Conservation (phyloP, 2,329 filamentous ascomycete species). For the Ampelomyces quisqualis region DNA sequence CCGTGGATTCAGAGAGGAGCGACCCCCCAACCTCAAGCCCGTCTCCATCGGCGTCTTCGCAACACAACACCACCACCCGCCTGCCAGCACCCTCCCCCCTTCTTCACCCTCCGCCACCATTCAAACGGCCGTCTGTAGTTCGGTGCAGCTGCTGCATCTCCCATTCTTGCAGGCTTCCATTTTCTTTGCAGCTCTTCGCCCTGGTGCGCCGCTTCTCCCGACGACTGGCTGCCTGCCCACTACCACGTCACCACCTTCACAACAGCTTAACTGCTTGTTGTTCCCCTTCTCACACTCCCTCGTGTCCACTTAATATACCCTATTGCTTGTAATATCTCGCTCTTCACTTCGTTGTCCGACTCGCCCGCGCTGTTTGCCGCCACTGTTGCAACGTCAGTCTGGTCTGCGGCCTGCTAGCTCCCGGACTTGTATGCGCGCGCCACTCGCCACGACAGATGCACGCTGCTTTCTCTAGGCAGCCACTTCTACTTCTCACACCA, state of each 20-base stretch:
- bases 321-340: constrained; percentile 37
- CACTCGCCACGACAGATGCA: constrained; percentile 43
- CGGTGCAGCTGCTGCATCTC: constrained; percentile 27
- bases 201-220: constrained; percentile 19
- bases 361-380: constrained; percentile 21
- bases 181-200: constrained; percentile 24
- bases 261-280: constrained; percentile 33
- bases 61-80: constrained; percentile 17
- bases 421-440: constrained; percentile 35
- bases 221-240: no score
- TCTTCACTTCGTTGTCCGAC: constrained; percentile 17
- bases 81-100: constrained; percentile 11
- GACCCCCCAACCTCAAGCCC: constrained; percentile 6
- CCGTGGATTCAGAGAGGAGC: constrained; percentile 5
- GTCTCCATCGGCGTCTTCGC: constrained; percentile 15
- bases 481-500: constrained; percentile 43
- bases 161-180: constrained; percentile 23
- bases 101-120: constrained; percentile 17
- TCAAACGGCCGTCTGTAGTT: constrained; percentile 26
- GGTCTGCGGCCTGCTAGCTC: constrained; percentile 28
- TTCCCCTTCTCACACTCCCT: constrained; percentile 41
- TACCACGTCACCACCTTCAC: no score
- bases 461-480: constrained; percentile 41
- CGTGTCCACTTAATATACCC: constrained; percentile 30
- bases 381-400: constrained; percentile 35